phyloP scores from a whole-genome alignment of 2,329 filamentous ascomycete genomes.

The Metarhizium robertsii region DNA sequence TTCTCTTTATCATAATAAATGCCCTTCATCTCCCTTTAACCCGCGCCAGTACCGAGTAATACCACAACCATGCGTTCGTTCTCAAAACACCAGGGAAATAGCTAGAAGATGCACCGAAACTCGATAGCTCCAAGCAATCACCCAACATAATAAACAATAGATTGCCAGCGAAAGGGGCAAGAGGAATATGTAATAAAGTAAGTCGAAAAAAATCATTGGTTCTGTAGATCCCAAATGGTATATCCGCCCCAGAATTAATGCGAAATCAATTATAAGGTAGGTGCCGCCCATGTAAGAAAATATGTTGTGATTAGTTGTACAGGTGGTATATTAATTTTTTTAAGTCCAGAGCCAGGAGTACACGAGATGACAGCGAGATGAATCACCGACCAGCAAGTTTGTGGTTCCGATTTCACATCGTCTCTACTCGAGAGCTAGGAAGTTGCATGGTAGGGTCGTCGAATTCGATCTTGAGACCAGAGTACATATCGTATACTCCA shows the following conservation, averaged over 20 bases:
- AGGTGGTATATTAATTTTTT: background rate
- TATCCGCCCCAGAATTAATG: constrained; percentile 13
- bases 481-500: constrained; percentile 44
- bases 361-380: background rate
- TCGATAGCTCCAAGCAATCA: background rate
- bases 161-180: background rate
- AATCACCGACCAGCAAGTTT: background rate
- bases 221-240: constrained; percentile 21
- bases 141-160: background rate
- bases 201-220: constrained; percentile 10
- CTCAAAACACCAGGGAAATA: background rate
- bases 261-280: constrained; percentile 3
- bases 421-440: constrained; percentile 49
- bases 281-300: background rate
- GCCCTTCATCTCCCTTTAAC: background rate
- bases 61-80: background rate
- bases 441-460: constrained; percentile 50
- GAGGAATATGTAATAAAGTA: background rate
- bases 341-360: background rate
- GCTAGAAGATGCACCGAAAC: background rate
- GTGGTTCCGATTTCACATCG: constrained; percentile 21
- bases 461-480: constrained; percentile 43
- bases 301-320: background rate
- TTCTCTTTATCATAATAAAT: background rate
- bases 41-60: background rate